Percentiles rank a stretch among this genome's conserved stretches.
phyloP scores from a whole-genome alignment of 257 asterid genomes.

The Paulownia fortunei region DNA sequence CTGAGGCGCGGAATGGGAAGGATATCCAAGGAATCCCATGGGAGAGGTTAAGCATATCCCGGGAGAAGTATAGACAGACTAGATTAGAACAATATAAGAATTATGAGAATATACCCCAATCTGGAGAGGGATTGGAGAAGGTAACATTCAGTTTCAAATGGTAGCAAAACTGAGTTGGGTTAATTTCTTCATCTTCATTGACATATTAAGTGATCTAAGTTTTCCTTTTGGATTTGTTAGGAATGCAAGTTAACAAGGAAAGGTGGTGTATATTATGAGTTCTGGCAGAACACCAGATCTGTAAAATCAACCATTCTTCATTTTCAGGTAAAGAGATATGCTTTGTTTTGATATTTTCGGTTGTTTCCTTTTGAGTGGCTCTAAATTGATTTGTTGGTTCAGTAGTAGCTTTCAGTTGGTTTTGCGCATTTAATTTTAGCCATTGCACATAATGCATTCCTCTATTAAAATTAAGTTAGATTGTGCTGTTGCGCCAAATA shows the following conservation, averaged over 20 bases:
- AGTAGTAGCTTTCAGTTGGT: background rate
- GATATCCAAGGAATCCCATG: constrained; percentile 69
- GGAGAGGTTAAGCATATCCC: constrained; percentile 57
- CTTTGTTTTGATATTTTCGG: background rate
- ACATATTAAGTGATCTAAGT: background rate
- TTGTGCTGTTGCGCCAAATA: background rate
- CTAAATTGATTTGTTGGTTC: background rate
- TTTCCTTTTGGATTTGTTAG: constrained; percentile 26
- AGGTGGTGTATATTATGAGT: constrained; percentile 57
- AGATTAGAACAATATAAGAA: constrained; percentile 60
- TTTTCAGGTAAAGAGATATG: constrained; percentile 49
- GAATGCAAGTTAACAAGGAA: constrained; percentile 57
- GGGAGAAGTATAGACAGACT: constrained; percentile 60
- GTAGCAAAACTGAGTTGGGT: background rate
- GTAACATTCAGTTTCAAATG: constrained; percentile 30
- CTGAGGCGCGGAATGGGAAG: constrained; percentile 56
- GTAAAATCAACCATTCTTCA: constrained; percentile 63
- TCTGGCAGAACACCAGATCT: constrained; percentile 65
- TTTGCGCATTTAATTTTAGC: background rate
- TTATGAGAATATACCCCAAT: constrained; percentile 59
- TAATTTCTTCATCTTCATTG: background rate
- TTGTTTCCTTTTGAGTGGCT: background rate
- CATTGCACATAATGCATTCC: background rate
- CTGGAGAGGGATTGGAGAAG: constrained; percentile 56
- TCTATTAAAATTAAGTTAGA: background rate